Base-by-base conservation (phyloP, 2,329 filamentous ascomycete species). In the Aspergillus sergii region DNA sequence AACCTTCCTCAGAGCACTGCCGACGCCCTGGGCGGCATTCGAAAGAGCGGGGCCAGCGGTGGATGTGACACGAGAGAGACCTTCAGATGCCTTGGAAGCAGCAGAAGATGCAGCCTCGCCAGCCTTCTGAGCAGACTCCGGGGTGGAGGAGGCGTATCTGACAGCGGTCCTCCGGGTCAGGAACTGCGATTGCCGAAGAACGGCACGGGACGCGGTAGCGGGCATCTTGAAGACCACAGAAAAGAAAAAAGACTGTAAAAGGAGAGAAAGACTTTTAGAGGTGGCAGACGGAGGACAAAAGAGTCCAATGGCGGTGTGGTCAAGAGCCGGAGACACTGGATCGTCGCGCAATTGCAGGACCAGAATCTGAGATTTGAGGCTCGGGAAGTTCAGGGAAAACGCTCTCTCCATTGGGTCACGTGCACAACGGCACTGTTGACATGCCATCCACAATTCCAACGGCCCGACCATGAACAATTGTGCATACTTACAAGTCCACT, bases 1-100 rank as follows among this genome's bases (percentile, higher is more conserved):
- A 77, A 94, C 85, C 81, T 88, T 91, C 78, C 88, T 84, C 71
- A 96, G 81, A 62, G 91, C 88, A 75, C 82, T 86, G 70, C 84
- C 82, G 69, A 90, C 81, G 61, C 88, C 86, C 76, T 88, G 87
- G 62, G 91, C 91, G 71, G 91, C 92, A 76, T 87, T 89, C 71
- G 86, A 85, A 72, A 96, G 84, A 65, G 89, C 91, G 65, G 91
- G 89, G 62, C 92, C 92, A 72, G 93, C 94, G 59, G 92, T 89
- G 72, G 91, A 89, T 68, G 90, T 85, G 73, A 95, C 94, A 76
- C 89, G 89, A 72, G 91, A 92, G 60, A 97, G 87, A 68, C 93
- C 93, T 82, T 96, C 86, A 69, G 89, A 86, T 63, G 93, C 93
- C 85, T 93, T 93, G 32, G 80, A 79, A 26, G 75, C 75, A 61